Base-by-base conservation (phyloP, 352 stramenopile genomes). In the Pythium chondricola region DNA sequence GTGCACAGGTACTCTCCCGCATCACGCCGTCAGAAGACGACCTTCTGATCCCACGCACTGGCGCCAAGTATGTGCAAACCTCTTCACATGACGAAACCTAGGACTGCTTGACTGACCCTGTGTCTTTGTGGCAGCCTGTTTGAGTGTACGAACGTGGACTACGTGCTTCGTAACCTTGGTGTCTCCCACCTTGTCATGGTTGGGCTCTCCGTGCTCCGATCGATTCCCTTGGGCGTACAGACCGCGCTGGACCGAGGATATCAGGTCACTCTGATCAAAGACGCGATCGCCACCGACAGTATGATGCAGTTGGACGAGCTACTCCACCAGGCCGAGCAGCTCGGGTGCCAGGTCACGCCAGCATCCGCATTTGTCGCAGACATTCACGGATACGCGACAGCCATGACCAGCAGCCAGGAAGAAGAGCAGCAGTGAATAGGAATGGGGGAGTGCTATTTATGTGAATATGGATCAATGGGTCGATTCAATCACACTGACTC, bases 201-300 rank as follows among this genome's bases (percentile, higher is more conserved):
- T 37, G 88, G 88, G 16, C 81, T 96, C 43, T 80, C 90, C 7
- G 85, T 83, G 11, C 61, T 96, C 30, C 67, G 79, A 6, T 94
- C 84, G 61, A 67, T 96, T 22, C 74, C 89, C 43, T 64, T 71
- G 21, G 85, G 81, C 21, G 75, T 93, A 8, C 80, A 85, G 49
- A 86, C 85, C 44, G 88, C 85, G 6, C 61, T 93, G 5, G 85
- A 97, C 54, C 74, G 85, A 31, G 86, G 88, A 14, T 97, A 89
- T 61, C 70, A 95, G 32, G 78, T 95, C 22, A 90, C 82, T 4
- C 67, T 96, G 4, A 42, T 95, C 10, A 61, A 83, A 33, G 88
- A 97, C 56, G 85, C 85, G 4, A 51, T 85, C 55, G 45, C 25
- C 32, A 27, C 48, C 40, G 26, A 51, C 33, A n/a, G 25, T 35